A percentile compares a stretch with the other conserved stretches of the same genome.
phyloP scores from a whole-genome alignment of 177 flowering plant genomes.

The Vitis hybrid region DNA sequence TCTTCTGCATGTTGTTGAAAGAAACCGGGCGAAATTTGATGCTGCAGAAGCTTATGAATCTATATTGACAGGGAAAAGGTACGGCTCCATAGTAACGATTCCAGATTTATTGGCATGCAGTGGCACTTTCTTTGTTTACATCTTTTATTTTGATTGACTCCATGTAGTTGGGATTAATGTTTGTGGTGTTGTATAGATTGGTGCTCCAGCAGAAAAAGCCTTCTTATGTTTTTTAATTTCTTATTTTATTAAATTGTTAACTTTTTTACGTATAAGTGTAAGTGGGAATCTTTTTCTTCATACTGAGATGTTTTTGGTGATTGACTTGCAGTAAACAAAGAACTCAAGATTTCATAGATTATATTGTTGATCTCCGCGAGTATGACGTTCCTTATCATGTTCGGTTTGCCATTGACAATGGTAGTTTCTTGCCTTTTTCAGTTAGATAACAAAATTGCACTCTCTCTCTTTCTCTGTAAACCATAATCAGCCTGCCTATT shows the following conservation, averaged over 20 bases:
- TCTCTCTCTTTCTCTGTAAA: neutral
- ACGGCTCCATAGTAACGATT: conserved; percentile 6
- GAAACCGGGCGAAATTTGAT: conserved; percentile 72
- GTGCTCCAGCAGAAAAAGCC: neutral
- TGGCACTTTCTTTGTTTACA: neutral
- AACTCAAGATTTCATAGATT: conserved; percentile 80
- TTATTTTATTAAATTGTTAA: neutral
- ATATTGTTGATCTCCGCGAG: conserved; percentile 87
- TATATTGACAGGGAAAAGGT: conserved; percentile 74
- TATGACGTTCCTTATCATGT: conserved; percentile 99
- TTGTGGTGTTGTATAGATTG: neutral
- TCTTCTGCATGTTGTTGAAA: conserved; percentile 79
- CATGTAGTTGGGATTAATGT: too few relatives aligned
- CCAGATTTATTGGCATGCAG: neutral
- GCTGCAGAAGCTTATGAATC: conserved; percentile 93
- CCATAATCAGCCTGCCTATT: neutral
- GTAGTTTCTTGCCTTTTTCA: conserved; percentile 29
- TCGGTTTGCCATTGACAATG: conserved; percentile 98
- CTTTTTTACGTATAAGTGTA: neutral
- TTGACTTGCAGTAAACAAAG: conserved; percentile 66
- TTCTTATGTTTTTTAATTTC: neutral
- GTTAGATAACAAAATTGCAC: neutral
- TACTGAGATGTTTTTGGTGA: conserved; percentile 13
- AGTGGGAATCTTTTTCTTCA: neutral
- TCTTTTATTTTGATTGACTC: too few relatives aligned